Evolutionary conservation across 2,329 filamentous ascomycete genomes (phyloP).

Genomic region (Trichoderma afroharzianum): DNA sequence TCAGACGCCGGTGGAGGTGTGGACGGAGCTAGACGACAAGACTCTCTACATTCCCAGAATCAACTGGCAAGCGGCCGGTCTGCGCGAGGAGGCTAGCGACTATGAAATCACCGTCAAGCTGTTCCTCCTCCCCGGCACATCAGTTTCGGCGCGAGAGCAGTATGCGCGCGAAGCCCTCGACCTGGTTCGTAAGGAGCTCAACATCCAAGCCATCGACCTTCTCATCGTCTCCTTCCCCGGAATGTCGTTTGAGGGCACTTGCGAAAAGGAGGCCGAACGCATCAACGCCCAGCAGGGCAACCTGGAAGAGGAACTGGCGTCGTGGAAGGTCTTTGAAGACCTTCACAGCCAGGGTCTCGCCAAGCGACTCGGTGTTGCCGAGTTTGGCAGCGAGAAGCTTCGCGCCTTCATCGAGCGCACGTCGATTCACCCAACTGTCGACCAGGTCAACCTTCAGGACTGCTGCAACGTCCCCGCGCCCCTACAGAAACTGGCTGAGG

Average conservation of each 20-base stretch:
- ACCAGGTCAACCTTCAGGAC: constrained; percentile 95
- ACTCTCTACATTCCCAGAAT: constrained; percentile 74
- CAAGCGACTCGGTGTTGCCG: constrained; percentile 75
- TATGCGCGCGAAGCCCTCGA: constrained; percentile 76
- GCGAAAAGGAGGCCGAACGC: constrained; percentile 71
- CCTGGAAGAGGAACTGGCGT: constrained; percentile 63
- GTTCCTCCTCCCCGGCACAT: constrained; percentile 78
- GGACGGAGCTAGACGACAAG: constrained; percentile 63
- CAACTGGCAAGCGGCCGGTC: constrained; percentile 64
- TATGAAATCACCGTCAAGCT: constrained; percentile 97
- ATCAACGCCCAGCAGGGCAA: constrained; percentile 58
- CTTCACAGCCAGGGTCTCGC: constrained; percentile 70
- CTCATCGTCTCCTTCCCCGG: constrained; percentile 91
- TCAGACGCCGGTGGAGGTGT: constrained; percentile 43
- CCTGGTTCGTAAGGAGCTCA: constrained; percentile 76
- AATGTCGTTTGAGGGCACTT: constrained; percentile 88
- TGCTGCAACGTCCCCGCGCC: constrained; percentile 94
- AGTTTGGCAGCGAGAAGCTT: constrained; percentile 85
- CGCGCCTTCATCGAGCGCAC: constrained; percentile 71
- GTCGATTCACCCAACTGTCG: constrained; percentile 70
- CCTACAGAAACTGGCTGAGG: constrained; percentile 78
- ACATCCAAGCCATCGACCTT: constrained; percentile 73
- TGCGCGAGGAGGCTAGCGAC: constrained; percentile 75
- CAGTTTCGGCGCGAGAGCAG: constrained; percentile 58
- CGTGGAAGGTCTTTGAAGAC: constrained; percentile 70